phyloP scores from a whole-genome alignment of 1,284 basidiomycete genomes.

The Trametes polyzona region DNA sequence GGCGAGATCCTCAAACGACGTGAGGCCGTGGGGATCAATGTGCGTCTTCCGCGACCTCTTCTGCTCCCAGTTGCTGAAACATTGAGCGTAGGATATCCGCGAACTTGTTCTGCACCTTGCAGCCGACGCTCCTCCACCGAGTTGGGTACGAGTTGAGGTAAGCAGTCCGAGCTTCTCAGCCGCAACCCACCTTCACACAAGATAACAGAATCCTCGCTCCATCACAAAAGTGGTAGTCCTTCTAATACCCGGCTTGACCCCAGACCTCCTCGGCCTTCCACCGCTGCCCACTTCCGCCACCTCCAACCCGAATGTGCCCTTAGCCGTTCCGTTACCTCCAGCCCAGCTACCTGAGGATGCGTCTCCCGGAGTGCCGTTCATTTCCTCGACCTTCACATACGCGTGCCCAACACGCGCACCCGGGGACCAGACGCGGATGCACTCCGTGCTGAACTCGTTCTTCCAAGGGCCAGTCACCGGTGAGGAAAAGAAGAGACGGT shows the following conservation, averaged over 20 bases:
- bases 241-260: conserved; percentile 81
- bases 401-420: conserved; percentile 90
- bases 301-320: conserved; percentile 65
- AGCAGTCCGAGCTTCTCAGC: conserved; percentile 13
- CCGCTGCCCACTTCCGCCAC: conserved; percentile 67
- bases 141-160: conserved; percentile 86
- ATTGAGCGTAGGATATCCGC: conserved; percentile 69
- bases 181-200: neutral
- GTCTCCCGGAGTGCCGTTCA: conserved; percentile 62
- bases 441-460: conserved; percentile 82
- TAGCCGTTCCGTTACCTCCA: conserved; percentile 60
- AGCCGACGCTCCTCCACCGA: conserved; percentile 80
- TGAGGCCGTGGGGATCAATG: conserved; percentile 76
- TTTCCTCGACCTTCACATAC: conserved; percentile 85
- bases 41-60: conserved; percentile 41
- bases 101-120: conserved; percentile 82
- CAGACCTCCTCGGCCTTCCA: conserved; percentile 70
- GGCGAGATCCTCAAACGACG: conserved; percentile 72
- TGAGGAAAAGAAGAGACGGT: conserved; percentile 75
- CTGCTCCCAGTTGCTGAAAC: neutral
- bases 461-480: conserved; percentile 80
- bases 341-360: conserved; percentile 37
- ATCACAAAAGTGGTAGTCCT: conserved; percentile 81
- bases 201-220: conserved; percentile 66
- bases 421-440: conserved; percentile 82